Evolutionary conservation across 2,329 filamentous ascomycete species (phyloP), one percentile per base, ranked within the genome.

Genomic region (Xylariomycetidae sp.): DNA sequence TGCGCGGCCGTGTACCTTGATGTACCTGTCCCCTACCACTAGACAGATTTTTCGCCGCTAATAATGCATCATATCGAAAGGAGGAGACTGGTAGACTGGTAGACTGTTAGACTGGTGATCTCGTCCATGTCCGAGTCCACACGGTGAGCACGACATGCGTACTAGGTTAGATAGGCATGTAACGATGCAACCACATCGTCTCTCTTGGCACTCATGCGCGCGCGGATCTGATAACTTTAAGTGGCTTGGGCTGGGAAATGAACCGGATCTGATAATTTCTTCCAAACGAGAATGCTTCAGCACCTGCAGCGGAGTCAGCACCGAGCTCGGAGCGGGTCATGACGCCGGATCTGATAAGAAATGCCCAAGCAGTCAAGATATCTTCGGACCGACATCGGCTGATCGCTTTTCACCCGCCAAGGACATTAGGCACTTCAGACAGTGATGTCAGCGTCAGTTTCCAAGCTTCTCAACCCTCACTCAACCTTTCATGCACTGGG

Each of bases 161-260:
- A n/a, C n/a, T n/a, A n/a, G n/a, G n/a, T n/a, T n/a, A n/a, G n/a
- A n/a, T n/a, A n/a, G n/a, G n/a, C n/a, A n/a, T n/a, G n/a, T n/a
- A n/a, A n/a, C n/a, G n/a, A n/a, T n/a, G n/a, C n/a, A n/a, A n/a
- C n/a, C n/a, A n/a, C n/a, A 31, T 33, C 30, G 22, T 34, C 28
- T 34, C 30, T 41, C 52, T 55, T 54, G 49, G 49, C 48, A 27
- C 34, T 36, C 30, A 44, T 50, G 50, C 45, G 48, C 29, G 17
- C 37, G 46, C 55, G 54, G 57, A 61, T 59, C 57, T 48, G 57
- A 61, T 59, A 61, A 58, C 55, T 58, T 53, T 56, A 57, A 51
- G 48, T 43, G 50, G 47, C 41, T 38, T 29, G 18, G 22, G 20
- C 30, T 31, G 31, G 31, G 25, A n/a, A 18, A 28, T 30, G 14